Evolutionary conservation across 192 early-diverging fungal genomes (phyloP), one percentile per base, ranked within the genome.

Genomic region (Backusella parvicylindrica): DNA sequence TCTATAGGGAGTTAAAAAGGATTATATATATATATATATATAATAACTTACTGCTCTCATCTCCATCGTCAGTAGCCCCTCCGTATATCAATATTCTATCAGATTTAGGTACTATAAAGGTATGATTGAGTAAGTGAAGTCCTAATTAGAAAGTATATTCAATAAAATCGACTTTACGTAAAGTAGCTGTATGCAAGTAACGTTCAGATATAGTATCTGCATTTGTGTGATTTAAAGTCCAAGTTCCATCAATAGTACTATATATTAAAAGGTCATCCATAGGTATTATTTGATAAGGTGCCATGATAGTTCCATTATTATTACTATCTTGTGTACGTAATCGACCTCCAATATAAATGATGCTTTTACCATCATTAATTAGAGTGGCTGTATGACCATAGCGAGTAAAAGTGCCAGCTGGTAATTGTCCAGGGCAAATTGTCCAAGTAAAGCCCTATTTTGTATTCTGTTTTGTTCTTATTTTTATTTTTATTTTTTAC

Each of bases 321-420:
- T 28, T 60, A 3, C 0, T 28, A 12, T 2, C 3, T 23, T 23
- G n/a, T 36, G 32, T 37, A 11, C 35, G 8, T 21, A 68, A 23
- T 21, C 66, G 16, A 38, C 66, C 66, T 35, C 66, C 66, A 37
- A 68, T 23, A 37, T 68, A 68, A 2, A 68, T 38, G 18, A 68
- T 68, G 33, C 35, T 36, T 18, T 36, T 21, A 21, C 33, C 33
- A 12, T 68, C 33, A 18, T n/a, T 37, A 36, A 37, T 11, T 21
- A 68, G 21, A 36, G 66, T 68, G 3, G 66, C 66, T 37, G 66
- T 68, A 68, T 68, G 66, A 38, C 66, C 66, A 23, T 38, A 68
- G 9, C 66, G 32, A 13, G n/a, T 38, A 23, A 37, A 68, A 26
- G 66, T 68, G 38, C 35, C 35, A 0, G 3, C 12, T 28, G 53